Percentiles rank a stretch among this genome's conserved stretches.
Conservation (phyloP, 176 grass and related monocot species). For the Bolboschoenus planiculmis region DNA sequence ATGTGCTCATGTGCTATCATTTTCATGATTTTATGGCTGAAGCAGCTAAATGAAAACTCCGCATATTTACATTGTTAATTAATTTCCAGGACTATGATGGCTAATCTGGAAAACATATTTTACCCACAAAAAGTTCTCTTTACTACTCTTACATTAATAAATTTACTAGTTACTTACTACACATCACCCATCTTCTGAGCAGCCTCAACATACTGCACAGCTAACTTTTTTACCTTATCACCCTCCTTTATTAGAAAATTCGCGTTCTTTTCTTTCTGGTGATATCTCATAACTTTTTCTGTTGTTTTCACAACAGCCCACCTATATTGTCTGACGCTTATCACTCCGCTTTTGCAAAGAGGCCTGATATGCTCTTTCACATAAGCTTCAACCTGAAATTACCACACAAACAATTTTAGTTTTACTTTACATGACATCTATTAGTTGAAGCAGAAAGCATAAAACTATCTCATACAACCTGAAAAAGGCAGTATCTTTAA, state of each 20-base stretch:
- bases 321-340: constrained; percentile 64
- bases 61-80: not conserved
- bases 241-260: constrained; percentile 89
- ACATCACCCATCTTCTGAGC: constrained; percentile 48
- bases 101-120: not conserved
- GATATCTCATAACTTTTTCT: constrained; percentile 78
- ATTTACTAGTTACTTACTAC: not conserved
- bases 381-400: constrained; percentile 57
- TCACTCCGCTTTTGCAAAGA: constrained; percentile 87
- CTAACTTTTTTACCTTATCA: constrained; percentile 91
- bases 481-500: not conserved
- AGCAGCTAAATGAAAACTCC: not conserved
- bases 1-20: too few species aligned
- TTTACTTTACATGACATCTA: not conserved
- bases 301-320: constrained; percentile 66
- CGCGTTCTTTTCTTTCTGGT: constrained; percentile 57
- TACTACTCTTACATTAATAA: not conserved
- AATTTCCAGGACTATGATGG: not conserved
- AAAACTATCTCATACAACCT: not conserved
- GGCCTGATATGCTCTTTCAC: constrained; percentile 93
- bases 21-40: not conserved
- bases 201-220: constrained; percentile 75
- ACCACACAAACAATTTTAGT: not conserved
- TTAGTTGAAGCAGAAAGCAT: too few species aligned
- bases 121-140: not conserved